Conservation (phyloP, 225 moss, liverwort and hornwort genomes). For the Physcomitrellopsis africana region DNA sequence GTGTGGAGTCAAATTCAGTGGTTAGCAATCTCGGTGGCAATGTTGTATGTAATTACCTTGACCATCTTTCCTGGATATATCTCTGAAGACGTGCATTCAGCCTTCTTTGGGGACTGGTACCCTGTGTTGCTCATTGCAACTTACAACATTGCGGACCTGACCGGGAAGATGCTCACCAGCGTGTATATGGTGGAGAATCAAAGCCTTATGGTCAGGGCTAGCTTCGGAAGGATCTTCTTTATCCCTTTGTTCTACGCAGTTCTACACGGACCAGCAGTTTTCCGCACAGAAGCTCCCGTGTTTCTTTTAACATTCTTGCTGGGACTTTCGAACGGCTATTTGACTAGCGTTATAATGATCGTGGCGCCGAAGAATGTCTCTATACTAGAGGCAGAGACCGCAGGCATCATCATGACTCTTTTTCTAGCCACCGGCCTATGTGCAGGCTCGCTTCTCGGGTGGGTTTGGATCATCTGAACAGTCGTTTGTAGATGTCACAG, state of each 20-base stretch:
- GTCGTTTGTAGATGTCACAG: conserved; percentile 6
- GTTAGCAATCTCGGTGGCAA: conserved; percentile 53
- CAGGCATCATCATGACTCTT: conserved; percentile 75
- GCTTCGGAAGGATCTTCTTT: conserved; percentile 68
- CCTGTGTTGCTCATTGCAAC: conserved; percentile 65
- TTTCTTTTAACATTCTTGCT: conserved; percentile 69
- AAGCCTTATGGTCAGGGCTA: conserved; percentile 41
- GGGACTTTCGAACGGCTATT: conserved; percentile 79
- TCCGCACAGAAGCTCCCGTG: conserved; percentile 75
- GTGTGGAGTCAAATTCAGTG: conserved; percentile 65
- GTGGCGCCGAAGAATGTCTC: conserved; percentile 79
- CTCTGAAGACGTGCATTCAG: conserved; percentile 83
- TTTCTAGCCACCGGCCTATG: conserved; percentile 54
- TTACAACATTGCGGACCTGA: conserved; percentile 72
- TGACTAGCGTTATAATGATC: conserved; percentile 72
- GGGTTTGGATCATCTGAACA: conserved; percentile 68
- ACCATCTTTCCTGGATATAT: conserved; percentile 86
- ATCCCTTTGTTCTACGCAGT: conserved; percentile 67
- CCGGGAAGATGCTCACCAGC: conserved; percentile 67
- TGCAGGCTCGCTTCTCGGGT: conserved; percentile 53
- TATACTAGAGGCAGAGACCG: conserved; percentile 61
- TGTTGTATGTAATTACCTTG: conserved; percentile 65
- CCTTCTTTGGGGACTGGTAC: conserved; percentile 75
- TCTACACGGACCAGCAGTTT: conserved; percentile 64
- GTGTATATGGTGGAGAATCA: conserved; percentile 56